phyloP scores from a whole-genome alignment of 148 eudicot genomes.

The Silene conica region DNA sequence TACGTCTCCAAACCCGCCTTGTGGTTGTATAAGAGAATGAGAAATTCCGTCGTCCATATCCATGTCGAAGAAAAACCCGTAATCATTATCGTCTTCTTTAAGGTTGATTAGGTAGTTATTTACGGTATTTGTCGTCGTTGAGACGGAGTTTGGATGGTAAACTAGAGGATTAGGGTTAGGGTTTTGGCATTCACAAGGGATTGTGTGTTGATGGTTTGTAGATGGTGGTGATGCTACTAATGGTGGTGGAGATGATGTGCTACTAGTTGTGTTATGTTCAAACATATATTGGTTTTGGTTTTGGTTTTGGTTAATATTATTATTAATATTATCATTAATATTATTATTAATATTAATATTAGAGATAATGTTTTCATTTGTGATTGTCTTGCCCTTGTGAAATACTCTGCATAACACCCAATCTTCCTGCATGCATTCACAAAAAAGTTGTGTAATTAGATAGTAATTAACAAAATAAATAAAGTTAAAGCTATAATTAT shows the following conservation, averaged over 20 bases:
- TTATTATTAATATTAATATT: neutral
- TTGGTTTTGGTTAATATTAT: constrained; percentile 29
- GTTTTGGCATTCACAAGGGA: constrained; percentile 19
- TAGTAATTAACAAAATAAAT: neutral
- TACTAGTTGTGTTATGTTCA: constrained; percentile 26
- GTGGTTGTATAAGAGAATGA: constrained; percentile 9
- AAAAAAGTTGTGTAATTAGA: neutral
- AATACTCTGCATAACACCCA: constrained; percentile 98
- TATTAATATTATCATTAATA: constrained; percentile 1
- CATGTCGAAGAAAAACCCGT: constrained; percentile 53
- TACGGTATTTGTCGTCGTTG: constrained; percentile 26
- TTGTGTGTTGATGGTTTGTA: neutral
- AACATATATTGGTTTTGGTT: constrained; percentile 31
- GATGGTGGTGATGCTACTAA: constrained; percentile 25
- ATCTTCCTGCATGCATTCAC: constrained; percentile 60
- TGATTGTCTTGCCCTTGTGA: constrained; percentile 58
- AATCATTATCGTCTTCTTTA: constrained; percentile 36
- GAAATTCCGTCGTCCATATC: constrained; percentile 36
- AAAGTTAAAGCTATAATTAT: too few species aligned
- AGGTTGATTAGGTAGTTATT: constrained; percentile 26
- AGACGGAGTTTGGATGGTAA: constrained; percentile 19
- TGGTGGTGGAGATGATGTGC: constrained; percentile 30
- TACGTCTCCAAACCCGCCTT: constrained; percentile 39
- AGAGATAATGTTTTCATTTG: constrained; percentile 22
- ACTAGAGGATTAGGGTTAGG: constrained; percentile 22